Evolutionary conservation across 805 yeast genomes (phyloP).

Genomic region (Starmerella davenportii): DNA sequence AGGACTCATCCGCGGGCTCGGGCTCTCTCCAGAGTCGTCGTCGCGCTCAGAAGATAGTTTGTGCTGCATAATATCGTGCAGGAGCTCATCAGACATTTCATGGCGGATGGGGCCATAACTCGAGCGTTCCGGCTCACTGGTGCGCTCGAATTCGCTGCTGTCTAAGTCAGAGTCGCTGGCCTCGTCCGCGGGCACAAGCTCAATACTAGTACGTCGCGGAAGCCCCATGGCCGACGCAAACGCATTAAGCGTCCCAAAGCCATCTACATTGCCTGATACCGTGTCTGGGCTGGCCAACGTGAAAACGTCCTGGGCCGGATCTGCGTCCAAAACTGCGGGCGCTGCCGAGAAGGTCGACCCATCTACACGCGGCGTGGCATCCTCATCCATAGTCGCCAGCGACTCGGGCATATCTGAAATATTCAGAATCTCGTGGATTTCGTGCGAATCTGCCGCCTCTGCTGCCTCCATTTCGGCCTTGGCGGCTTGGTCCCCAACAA

Average conservation of each 20-base stretch:
- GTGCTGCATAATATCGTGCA: slow-evolving; percentile 7
- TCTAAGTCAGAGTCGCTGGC: not conserved
- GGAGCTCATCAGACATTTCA: slow-evolving; percentile 8
- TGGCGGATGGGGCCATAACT: not conserved
- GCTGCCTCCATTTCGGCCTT: not conserved
- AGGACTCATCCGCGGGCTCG: not conserved
- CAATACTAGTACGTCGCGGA: not conserved
- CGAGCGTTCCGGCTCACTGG: not conserved
- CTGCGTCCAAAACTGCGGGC: not conserved
- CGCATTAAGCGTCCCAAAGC: not conserved
- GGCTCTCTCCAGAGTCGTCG: not conserved
- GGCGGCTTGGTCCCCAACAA: no score
- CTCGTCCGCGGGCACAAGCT: not conserved
- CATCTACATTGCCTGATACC: not conserved
- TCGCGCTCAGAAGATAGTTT: not conserved
- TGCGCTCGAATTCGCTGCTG: not conserved
- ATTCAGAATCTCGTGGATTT: no score
- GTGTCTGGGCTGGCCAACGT: not conserved
- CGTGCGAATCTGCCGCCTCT: not conserved
- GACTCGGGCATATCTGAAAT: no score
- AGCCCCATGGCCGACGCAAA: not conserved
- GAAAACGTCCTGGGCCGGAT: not conserved
- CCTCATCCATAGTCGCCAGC: not conserved
- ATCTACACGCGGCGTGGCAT: not conserved
- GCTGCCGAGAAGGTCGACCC: not conserved